Evolutionary conservation across 1,284 basidiomycete genomes (phyloP).

Genomic region (Fistulinella cinereoalba): DNA sequence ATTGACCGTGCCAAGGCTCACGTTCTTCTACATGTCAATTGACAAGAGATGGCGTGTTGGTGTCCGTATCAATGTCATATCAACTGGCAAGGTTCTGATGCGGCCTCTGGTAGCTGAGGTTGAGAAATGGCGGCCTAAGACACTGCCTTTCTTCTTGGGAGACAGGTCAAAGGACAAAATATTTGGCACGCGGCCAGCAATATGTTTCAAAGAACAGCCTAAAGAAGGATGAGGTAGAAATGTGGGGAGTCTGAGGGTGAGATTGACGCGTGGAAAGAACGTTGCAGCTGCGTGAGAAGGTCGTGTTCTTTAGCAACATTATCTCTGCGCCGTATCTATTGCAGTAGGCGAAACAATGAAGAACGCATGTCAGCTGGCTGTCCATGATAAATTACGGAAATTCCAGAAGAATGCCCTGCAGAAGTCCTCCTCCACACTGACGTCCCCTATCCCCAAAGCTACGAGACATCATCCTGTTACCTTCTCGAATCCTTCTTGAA

Average conservation of each 20-base stretch:
- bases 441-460: background rate
- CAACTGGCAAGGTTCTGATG: background rate
- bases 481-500: slow-evolving; percentile 55
- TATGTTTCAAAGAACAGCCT: no score
- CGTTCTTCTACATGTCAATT: background rate
- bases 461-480: slow-evolving; percentile 16
- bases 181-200: no score
- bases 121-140: no score
- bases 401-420: slow-evolving; percentile 21
- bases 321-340: slow-evolving; percentile 29
- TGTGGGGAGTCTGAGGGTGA: no score
- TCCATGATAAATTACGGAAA: slow-evolving; percentile 29
- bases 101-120: no score
- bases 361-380: slow-evolving; percentile 26
- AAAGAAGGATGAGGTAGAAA: no score
- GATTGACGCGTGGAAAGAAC: background rate
- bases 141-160: no score
- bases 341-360: slow-evolving; percentile 16
- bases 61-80: slow-evolving; percentile 6
- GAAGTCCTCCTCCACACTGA: slow-evolving; percentile 6
- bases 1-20: no score
- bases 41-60: background rate
- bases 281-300: slow-evolving; percentile 6
- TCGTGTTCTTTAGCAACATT: slow-evolving; percentile 12
- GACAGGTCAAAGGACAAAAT: no score